phyloP scores from a whole-genome alignment of 2,329 filamentous ascomycete genomes.

The Ophiostoma ulmi region DNA sequence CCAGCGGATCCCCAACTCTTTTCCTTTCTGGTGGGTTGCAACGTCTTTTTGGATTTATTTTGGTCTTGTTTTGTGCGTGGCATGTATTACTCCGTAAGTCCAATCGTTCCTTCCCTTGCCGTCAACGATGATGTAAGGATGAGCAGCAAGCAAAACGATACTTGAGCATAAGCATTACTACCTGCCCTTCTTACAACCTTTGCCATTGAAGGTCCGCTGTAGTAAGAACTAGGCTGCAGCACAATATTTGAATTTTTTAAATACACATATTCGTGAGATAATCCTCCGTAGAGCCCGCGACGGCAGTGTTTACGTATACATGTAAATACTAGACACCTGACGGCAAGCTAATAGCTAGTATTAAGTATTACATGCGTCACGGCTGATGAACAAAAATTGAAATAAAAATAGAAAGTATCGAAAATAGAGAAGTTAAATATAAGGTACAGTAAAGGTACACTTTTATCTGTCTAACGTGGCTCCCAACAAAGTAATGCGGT shows the following conservation, averaged over 20 bases:
- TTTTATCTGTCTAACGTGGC: neutral
- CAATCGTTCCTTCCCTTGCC: neutral
- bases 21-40: constrained; percentile 9
- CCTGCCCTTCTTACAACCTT: too few species aligned
- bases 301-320: neutral
- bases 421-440: neutral
- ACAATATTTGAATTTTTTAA: neutral
- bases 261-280: neutral
- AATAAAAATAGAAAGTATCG: neutral
- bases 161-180: neutral
- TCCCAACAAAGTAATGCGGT: constrained; percentile 1
- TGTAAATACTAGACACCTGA: neutral
- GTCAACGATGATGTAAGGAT: neutral
- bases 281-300: constrained; percentile 2
- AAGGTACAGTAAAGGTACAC: neutral
- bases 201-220: neutral
- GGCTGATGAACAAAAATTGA: neutral
- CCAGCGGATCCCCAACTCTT: constrained; percentile 1
- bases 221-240: neutral
- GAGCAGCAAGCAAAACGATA: neutral
- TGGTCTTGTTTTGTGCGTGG: neutral
- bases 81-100: neutral
- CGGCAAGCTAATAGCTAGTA: neutral
- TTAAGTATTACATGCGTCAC: neutral
- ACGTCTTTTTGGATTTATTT: neutral